Conservation (phyloP, 768 basidiomycete species). For the Agrocybe pediades region DNA sequence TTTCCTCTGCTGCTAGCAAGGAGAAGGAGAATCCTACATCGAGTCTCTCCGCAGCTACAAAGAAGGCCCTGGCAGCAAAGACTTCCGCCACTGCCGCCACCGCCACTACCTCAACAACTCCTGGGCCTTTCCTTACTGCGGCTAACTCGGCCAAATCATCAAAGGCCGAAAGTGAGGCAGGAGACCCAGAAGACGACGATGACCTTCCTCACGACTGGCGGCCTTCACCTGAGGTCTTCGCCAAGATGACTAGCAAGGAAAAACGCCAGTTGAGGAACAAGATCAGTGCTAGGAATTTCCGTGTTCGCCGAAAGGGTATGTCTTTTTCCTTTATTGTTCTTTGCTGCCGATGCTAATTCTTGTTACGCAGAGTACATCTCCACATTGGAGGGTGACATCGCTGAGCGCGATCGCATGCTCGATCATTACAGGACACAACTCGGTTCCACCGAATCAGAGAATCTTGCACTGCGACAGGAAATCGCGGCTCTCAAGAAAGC, state of each 20-base stretch:
- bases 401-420: constrained; percentile 88
- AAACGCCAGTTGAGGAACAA: constrained; percentile 97
- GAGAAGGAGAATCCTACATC: constrained; percentile 38
- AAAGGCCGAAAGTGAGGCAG: constrained; percentile 25
- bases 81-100: constrained; percentile 14
- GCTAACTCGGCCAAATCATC: constrained; percentile 15
- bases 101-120: constrained; percentile 11
- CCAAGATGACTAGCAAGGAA: constrained; percentile 94
- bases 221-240: constrained; percentile 89
- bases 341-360: constrained; percentile 4
- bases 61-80: constrained; percentile 18
- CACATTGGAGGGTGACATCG: constrained; percentile 91
- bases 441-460: constrained; percentile 78
- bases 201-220: constrained; percentile 79
- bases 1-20: constrained; percentile 20
- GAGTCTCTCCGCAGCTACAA: constrained; percentile 12
- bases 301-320: constrained; percentile 89
- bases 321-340: constrained; percentile 16
- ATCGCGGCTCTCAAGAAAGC: constrained; percentile 73
- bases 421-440: constrained; percentile 86
- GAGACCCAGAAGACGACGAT: constrained; percentile 47
- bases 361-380: constrained; percentile 80
- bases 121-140: constrained; percentile 19
- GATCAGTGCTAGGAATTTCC: constrained; percentile 93
- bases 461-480: constrained; percentile 79